Percentiles rank a stretch among this genome's conserved stretches.
These are phyloP conservation scores for Xeromyces bisporus DNA, from an alignment of 495 filamentous ascomycete genomes.

Conservation along the genomic window DNA sequence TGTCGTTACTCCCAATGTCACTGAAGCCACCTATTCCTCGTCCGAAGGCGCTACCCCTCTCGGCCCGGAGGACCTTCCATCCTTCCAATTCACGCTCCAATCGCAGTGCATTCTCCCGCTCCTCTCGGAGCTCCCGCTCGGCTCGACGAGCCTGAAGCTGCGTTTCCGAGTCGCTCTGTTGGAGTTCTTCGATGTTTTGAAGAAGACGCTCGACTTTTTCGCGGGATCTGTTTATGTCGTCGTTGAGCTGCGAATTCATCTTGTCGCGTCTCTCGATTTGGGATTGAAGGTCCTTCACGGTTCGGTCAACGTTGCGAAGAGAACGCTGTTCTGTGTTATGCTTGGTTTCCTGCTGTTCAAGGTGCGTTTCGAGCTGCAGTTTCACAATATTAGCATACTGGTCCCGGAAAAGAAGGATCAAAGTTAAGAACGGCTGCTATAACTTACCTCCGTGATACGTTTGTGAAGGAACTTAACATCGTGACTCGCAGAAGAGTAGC, in stretches of 20 bases:
- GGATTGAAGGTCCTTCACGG: conserved; percentile 78
- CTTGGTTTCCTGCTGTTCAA: conserved; percentile 68
- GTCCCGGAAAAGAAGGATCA: no score
- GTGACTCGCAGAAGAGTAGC: conserved; percentile 81
- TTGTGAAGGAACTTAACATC: conserved; percentile 92
- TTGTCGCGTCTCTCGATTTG: conserved; percentile 91
- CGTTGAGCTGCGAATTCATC: conserved; percentile 54
- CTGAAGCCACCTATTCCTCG: conserved; percentile 19
- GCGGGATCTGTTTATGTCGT: conserved; percentile 66
- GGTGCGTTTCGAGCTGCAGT: conserved; percentile 68
- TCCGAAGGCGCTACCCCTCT: conserved; percentile 30
- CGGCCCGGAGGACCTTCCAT: conserved; percentile 59
- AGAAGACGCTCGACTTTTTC: conserved; percentile 84
- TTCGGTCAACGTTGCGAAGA: conserved; percentile 84
- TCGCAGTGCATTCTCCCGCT: conserved; percentile 65
- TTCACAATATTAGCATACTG: conserved; percentile 6
- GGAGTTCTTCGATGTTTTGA: conserved; percentile 80
- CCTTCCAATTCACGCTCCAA: conserved; percentile 79
- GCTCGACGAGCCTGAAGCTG: conserved; percentile 67
- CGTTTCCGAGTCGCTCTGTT: conserved; percentile 62
- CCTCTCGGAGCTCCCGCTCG: conserved; percentile 79
- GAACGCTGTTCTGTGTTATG: conserved; percentile 67
- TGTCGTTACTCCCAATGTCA: conserved; percentile 24
- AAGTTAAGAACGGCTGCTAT: no score
- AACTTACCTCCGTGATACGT: conserved; percentile 84